Evolutionary conservation across 2,329 filamentous ascomycete species (phyloP), one percentile per base, ranked within the genome.

Genomic region (Hypoxylon sp.): DNA sequence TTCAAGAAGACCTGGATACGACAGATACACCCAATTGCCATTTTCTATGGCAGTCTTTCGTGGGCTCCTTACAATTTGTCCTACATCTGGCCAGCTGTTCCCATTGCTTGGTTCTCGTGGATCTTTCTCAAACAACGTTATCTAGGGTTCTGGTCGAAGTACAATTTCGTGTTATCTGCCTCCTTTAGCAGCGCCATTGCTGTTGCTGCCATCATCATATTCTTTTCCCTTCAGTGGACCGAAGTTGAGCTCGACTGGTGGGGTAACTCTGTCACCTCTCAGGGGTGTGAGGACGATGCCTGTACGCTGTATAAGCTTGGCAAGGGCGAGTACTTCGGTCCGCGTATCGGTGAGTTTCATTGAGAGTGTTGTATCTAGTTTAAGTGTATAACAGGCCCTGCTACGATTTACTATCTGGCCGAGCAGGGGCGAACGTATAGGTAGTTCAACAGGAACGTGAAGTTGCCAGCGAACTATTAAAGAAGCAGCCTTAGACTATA

Each of bases 11-110:
- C 63, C 3, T 74, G 73, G 68, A 62, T 75, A 65, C 68, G 74
- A 5, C 73, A 74, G 62, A 71, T 74, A 36, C 73, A 75, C 63
- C 73, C 74, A 34, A 70, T 79, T 3, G 74, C 72, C 23, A 49
- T 75, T n/a, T 71, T 75, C 51, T 74, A 74, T 45, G 72, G 72
- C 19, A 69, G 65, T 5, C 46, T 73, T n/a, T 66, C 60, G 7
- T 71, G 68, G 70, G 66, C 69, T 14, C 72, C 73, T 13, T 74
- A 83, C 73, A 86, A 83, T 74, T 77, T 87, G 75, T 79, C 79
- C 11, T 87, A 85, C 70, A 73, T 81, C 38, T 82, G 80, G 79
- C 83, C 82, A 2, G 79, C 81, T 30, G 80, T 86, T 2, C 82
- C 82, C 2, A 78, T 86, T 13, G 83, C 81, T 3, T 84, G 78